Percentiles rank a stretch among this genome's conserved stretches.
Conservation (phyloP, 1,284 basidiomycete genomes). For the Ganoderma resinaceum region DNA sequence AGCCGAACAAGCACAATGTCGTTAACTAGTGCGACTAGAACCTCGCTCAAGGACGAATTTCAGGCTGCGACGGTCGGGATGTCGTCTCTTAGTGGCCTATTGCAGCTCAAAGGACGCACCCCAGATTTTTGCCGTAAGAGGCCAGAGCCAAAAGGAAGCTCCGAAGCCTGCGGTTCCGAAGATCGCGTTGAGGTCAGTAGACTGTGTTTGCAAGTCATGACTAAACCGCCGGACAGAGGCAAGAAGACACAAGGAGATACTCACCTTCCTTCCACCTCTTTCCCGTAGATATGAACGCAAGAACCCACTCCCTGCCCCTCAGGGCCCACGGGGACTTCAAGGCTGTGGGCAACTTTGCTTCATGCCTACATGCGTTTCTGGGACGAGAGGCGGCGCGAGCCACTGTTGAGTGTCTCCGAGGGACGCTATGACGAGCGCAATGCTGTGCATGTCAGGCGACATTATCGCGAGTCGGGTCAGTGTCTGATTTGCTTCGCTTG, state of each 20-base stretch:
- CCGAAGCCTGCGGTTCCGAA: conserved; percentile 2
- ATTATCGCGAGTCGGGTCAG: too few relatives aligned
- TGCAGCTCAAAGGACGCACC: neutral
- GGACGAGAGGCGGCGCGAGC: too few relatives aligned
- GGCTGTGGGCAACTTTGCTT: too few relatives aligned
- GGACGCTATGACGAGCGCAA: too few relatives aligned
- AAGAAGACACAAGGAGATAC: neutral
- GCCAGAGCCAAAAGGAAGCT: neutral
- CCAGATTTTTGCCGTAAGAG: neutral
- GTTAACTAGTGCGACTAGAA: neutral
- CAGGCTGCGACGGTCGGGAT: neutral
- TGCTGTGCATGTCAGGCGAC: too few relatives aligned
- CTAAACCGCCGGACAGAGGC: too few relatives aligned
- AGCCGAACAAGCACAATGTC: neutral
- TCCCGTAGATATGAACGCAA: neutral
- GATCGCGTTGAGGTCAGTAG: neutral
- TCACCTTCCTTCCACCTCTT: neutral
- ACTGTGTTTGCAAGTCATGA: neutral
- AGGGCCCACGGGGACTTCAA: too few relatives aligned
- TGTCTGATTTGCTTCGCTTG: too few relatives aligned
- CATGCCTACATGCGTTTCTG: too few relatives aligned
- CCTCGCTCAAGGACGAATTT: neutral
- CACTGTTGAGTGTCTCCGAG: too few relatives aligned
- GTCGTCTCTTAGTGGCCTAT: neutral
- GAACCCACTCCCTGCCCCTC: too few relatives aligned